Evolutionary conservation across 257 asterid genomes (phyloP).

Genomic region (Petunia secreta): DNA sequence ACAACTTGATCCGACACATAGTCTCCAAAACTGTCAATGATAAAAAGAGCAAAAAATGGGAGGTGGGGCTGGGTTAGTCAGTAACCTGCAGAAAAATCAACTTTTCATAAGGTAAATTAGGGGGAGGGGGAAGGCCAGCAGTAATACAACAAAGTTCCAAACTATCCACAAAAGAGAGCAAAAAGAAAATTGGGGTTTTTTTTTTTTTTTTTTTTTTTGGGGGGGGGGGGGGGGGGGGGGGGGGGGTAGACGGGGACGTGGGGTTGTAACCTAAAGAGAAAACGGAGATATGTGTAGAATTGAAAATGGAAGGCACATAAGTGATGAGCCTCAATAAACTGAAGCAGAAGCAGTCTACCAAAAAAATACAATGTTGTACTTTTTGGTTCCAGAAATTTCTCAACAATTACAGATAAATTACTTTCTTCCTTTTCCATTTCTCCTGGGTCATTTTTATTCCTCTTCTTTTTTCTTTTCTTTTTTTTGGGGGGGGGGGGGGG

Average conservation of each 20-base stretch:
- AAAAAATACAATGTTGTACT: neutral
- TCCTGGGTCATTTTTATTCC: neutral
- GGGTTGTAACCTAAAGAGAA: neutral
- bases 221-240: neutral
- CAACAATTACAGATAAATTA: neutral
- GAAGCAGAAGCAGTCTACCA: neutral
- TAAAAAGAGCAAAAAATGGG: conserved; percentile 25
- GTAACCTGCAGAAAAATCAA: conserved; percentile 8
- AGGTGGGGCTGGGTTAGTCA: neutral
- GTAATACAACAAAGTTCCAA: conserved; percentile 6
- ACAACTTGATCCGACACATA: conserved; percentile 99
- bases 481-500: too few relatives aligned
- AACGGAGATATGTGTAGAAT: neutral
- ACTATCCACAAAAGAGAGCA: neutral
- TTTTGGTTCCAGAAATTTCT: neutral
- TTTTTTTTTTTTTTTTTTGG: too few relatives aligned
- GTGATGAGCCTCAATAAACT: neutral
- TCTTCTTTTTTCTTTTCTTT: neutral
- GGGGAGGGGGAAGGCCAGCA: neutral
- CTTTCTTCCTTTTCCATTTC: conserved; percentile 1
- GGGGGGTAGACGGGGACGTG: too few relatives aligned
- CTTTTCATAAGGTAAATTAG: neutral
- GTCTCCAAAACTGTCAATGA: conserved; percentile 83
- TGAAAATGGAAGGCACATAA: conserved; percentile 9
- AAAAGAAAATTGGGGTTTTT: too few relatives aligned